These are phyloP conservation scores for Spinacia oleracea DNA, from an alignment of 179 eudicot species.

Conservation along the genomic window DNA sequence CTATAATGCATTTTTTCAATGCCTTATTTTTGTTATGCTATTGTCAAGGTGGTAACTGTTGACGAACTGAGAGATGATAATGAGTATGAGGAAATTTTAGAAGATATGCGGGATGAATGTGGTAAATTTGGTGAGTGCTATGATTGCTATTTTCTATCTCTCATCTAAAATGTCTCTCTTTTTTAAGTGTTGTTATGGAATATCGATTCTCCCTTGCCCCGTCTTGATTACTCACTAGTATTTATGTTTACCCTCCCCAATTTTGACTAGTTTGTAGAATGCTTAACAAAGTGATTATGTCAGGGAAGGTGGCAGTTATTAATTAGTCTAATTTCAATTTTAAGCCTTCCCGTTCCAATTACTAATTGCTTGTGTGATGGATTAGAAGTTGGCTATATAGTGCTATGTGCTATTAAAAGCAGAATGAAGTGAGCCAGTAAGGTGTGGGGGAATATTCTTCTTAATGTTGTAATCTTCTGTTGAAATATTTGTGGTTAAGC, in stretches of 20 bases:
- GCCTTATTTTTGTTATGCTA: not conserved
- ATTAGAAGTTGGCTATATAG: not conserved
- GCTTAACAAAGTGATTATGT: not conserved
- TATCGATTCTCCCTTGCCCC: not conserved
- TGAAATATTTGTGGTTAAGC: not conserved
- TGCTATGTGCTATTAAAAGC: slow-evolving; percentile 1
- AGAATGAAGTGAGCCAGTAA: not conserved
- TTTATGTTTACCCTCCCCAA: not conserved
- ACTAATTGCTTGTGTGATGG: not conserved
- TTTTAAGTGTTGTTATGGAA: not conserved
- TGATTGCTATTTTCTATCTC: not conserved
- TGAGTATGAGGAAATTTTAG: slow-evolving; percentile 77
- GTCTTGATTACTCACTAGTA: not conserved
- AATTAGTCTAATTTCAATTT: too few species aligned
- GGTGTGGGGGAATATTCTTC: not conserved
- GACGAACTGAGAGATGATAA: slow-evolving; percentile 70
- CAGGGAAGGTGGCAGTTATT: not conserved
- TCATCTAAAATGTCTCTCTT: not conserved
- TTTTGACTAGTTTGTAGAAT: too few species aligned
- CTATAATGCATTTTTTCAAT: not conserved
- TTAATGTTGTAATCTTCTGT: not conserved
- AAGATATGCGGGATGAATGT: slow-evolving; percentile 87
- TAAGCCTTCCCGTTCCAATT: not conserved
- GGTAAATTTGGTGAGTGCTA: slow-evolving; percentile 67
- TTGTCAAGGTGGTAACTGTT: slow-evolving; percentile 54